Percentiles rank a stretch among this genome's conserved stretches.
Conservation (phyloP, 768 basidiomycete genomes). For the Pleurotus pulmonarius region DNA sequence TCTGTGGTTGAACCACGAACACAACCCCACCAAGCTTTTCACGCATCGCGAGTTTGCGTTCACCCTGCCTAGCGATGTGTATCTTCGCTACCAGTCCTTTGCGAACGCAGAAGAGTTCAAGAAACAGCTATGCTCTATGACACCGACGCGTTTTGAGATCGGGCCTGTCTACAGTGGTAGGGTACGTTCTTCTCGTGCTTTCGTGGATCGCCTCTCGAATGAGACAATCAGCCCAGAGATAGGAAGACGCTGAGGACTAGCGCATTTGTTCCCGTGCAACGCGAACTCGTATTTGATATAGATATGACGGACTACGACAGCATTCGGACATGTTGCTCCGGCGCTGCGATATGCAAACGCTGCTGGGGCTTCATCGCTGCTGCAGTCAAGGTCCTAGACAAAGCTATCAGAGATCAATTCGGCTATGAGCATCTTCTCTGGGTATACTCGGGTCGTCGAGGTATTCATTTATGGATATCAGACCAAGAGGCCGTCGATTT, state of each 20-base stretch:
- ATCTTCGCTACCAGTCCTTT: conserved; percentile 95
- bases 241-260: conserved; percentile 70
- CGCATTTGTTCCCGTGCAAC: conserved; percentile 70
- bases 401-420: conserved; percentile 79
- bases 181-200: conserved; percentile 45
- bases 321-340: conserved; percentile 92
- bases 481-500: conserved; percentile 85
- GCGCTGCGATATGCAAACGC: conserved; percentile 82
- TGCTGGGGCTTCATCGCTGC: conserved; percentile 96
- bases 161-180: conserved; percentile 88
- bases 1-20: conserved; percentile 93
- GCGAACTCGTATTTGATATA: conserved; percentile 98
- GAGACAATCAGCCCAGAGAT: conserved; percentile 74
- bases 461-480: conserved; percentile 97
- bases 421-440: conserved; percentile 89
- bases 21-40: conserved; percentile 73
- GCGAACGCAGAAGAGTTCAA: conserved; percentile 83
- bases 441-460: conserved; percentile 98
- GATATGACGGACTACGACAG: conserved; percentile 99
- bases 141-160: conserved; percentile 94
- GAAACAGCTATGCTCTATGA: conserved; percentile 78
- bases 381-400: conserved; percentile 85
- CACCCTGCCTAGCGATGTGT: conserved; percentile 86
- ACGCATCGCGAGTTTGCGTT: conserved; percentile 96
- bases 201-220: background rate